phyloP scores from a whole-genome alignment of 352 stramenopile species.

The Phytophthora megakarya region DNA sequence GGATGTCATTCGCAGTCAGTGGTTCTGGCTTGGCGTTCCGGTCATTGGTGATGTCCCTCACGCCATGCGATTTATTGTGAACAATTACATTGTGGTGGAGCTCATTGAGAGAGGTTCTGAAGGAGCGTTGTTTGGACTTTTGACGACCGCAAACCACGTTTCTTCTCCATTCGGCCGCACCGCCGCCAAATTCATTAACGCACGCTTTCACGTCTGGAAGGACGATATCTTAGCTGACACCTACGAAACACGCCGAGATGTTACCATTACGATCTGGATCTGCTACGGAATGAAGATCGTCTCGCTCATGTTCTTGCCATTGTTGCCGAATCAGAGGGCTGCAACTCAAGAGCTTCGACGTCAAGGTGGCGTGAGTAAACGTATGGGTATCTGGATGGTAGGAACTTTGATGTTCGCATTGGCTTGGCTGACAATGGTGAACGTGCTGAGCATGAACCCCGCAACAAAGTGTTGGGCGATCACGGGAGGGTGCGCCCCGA shows the following conservation, averaged over 20 bases:
- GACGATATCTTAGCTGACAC: constrained; percentile 53
- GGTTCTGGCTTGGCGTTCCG: constrained; percentile 59
- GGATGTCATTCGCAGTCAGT: constrained; percentile 54
- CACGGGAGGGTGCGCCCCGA: constrained; percentile 53
- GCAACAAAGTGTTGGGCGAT: constrained; percentile 65
- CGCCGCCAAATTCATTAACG: constrained; percentile 58
- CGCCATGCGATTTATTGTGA: constrained; percentile 53
- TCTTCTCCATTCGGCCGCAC: constrained; percentile 48
- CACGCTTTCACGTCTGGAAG: constrained; percentile 54
- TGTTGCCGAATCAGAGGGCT: constrained; percentile 49
- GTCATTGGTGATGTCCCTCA: constrained; percentile 51
- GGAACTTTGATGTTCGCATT: constrained; percentile 39
- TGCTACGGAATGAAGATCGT: constrained; percentile 58
- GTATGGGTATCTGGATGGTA: constrained; percentile 41
- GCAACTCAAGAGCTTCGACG: constrained; percentile 37
- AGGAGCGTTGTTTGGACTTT: constrained; percentile 53
- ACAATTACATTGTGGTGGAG: constrained; percentile 57
- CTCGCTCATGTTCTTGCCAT: constrained; percentile 46
- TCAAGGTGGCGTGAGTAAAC: constrained; percentile 42
- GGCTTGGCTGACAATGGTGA: constrained; percentile 45
- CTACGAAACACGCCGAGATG: constrained; percentile 48
- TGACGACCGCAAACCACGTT: constrained; percentile 54
- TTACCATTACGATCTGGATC: constrained; percentile 61
- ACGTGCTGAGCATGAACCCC: constrained; percentile 57
- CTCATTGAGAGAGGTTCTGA: constrained; percentile 53